Conservation (phyloP, 1,139 yeast genomes). For the Torulaspora pretoriensis region DNA sequence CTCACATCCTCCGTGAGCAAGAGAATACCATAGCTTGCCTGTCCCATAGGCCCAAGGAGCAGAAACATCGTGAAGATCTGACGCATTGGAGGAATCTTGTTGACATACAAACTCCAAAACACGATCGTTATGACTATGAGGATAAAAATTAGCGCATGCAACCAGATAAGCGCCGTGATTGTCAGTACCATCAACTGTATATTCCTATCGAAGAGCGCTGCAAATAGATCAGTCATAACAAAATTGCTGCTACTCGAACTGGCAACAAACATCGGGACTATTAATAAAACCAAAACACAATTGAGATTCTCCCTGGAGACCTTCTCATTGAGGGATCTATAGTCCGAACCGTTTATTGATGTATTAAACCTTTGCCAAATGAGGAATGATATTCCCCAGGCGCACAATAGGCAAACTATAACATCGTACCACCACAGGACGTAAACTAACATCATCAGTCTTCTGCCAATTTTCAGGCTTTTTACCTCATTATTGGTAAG, state of each 20-base stretch:
- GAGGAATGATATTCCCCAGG: constrained; percentile 51
- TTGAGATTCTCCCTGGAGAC: constrained; percentile 21
- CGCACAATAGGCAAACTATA: constrained; percentile 48
- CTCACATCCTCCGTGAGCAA: constrained; percentile 49
- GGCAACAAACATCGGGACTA: constrained; percentile 72
- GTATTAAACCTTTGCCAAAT: constrained; percentile 38
- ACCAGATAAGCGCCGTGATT: constrained; percentile 58
- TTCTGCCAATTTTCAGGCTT: constrained; percentile 19
- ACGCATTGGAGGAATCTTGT: constrained; percentile 53
- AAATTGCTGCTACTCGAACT: constrained; percentile 63
- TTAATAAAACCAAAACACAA: constrained; percentile 48
- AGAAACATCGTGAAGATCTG: constrained; percentile 52
- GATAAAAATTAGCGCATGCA: constrained; percentile 61
- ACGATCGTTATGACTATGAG: constrained; percentile 54
- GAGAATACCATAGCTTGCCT: constrained; percentile 67
- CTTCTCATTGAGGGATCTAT: constrained; percentile 38
- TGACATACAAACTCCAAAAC: constrained; percentile 52
- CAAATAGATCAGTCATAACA: constrained; percentile 38
- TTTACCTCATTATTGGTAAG: constrained; percentile 34
- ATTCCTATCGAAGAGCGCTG: constrained; percentile 41
- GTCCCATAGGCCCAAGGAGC: constrained; percentile 73
- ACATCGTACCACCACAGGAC: constrained; percentile 70
- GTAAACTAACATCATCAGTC: constrained; percentile 46
- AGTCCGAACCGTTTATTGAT: constrained; percentile 33
- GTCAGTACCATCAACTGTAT: constrained; percentile 49